Evolutionary conservation across 2,329 filamentous ascomycete species (phyloP).

Genomic region (Xylariaceae sp.): DNA sequence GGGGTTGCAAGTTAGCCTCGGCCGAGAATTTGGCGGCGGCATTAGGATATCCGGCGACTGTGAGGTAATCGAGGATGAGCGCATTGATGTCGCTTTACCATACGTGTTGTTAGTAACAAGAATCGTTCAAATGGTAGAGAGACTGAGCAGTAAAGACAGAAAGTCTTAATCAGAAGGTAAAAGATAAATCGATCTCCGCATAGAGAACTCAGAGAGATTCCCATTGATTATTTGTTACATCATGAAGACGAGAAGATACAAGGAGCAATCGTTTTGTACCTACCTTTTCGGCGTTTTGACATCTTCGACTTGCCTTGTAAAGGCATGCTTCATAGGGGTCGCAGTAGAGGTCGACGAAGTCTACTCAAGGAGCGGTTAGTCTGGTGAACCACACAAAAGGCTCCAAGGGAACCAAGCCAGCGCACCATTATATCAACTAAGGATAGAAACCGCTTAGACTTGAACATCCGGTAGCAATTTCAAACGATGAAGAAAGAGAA

Average conservation of each 20-base stretch:
- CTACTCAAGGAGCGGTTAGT: conserved; percentile 47
- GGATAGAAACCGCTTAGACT: conserved; percentile 6
- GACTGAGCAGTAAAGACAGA: conserved; percentile 16
- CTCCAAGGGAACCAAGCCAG: background rate
- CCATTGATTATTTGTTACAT: conserved; percentile 86
- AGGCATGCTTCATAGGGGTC: conserved; percentile 73
- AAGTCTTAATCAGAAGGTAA: conserved; percentile 35
- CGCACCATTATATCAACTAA: conserved; percentile 26
- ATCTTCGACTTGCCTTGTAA: conserved; percentile 82
- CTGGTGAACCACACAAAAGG: background rate
- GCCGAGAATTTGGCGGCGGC: conserved; percentile 92
- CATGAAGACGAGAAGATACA: conserved; percentile 34
- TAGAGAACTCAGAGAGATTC: conserved; percentile 99
- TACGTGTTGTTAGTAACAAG: conserved; percentile 23
- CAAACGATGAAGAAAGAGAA: background rate
- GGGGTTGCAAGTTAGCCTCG: conserved; percentile 85
- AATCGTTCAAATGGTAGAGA: background rate
- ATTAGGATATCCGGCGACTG: conserved; percentile 91
- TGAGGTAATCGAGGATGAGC: conserved; percentile 94
- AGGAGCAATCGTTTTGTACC: conserved; percentile 45
- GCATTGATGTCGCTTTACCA: conserved; percentile 84
- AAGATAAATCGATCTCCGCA: conserved; percentile 80
- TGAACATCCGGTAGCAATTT: conserved; percentile 8
- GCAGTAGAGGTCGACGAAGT: conserved; percentile 76
- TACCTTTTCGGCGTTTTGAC: conserved; percentile 91